phyloP scores from a whole-genome alignment of 148 eudicot species.

The Rhododendron williamsianum region DNA sequence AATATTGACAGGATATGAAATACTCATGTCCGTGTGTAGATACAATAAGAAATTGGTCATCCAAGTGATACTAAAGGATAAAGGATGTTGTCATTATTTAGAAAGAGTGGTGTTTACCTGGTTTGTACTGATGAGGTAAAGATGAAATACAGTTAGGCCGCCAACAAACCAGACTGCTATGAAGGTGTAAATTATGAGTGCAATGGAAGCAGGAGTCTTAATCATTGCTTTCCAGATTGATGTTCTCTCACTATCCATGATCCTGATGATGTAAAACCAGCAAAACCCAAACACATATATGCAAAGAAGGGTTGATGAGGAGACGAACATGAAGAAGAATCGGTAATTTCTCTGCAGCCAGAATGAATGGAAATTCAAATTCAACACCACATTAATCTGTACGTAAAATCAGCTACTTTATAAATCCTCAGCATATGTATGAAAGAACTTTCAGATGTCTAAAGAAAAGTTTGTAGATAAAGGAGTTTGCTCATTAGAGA shows the following conservation, averaged over 20 bases:
- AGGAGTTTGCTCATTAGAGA: not conserved
- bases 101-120: conserved; percentile 28
- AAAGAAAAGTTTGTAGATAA: not conserved
- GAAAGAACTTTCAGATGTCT: conserved; percentile 1
- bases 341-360: conserved; percentile 53
- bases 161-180: conserved; percentile 52
- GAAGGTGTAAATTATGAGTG: conserved; percentile 37
- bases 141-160: conserved; percentile 45
- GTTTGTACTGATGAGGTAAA: conserved; percentile 46
- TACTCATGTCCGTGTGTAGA: not conserved
- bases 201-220: conserved; percentile 47
- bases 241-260: conserved; percentile 26
- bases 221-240: conserved; percentile 47
- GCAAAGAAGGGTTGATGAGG: conserved; percentile 41
- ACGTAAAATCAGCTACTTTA: not conserved
- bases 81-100: not conserved
- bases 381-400: not conserved
- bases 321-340: conserved; percentile 50
- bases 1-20: too few species aligned
- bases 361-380: not conserved
- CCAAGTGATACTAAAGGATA: not conserved
- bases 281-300: conserved; percentile 36
- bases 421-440: not conserved
- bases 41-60: not conserved
- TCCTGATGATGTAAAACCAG: conserved; percentile 32